phyloP scores from a whole-genome alignment of 495 filamentous ascomycete genomes.

The Podospora australis region DNA sequence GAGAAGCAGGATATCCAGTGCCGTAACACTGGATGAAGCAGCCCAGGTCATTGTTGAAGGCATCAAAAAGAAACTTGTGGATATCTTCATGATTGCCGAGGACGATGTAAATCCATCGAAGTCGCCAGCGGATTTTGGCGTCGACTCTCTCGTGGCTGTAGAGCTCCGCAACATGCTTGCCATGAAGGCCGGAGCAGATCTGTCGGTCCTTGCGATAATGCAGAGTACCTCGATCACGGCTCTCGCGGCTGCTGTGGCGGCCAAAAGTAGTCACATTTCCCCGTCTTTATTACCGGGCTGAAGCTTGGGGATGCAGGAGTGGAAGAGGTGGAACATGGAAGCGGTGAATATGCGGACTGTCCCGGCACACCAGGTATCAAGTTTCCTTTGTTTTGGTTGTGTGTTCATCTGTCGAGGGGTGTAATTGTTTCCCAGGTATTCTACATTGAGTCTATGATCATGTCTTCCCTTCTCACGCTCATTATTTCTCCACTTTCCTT shows the following conservation, averaged over 20 bases:
- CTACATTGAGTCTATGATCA: too few species aligned
- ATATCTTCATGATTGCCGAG: slow-evolving; percentile 30
- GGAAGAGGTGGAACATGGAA: background rate
- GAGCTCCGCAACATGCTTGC: slow-evolving; percentile 43
- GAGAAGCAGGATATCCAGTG: background rate
- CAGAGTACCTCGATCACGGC: slow-evolving; percentile 27
- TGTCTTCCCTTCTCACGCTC: background rate
- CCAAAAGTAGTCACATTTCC: slow-evolving; percentile 14
- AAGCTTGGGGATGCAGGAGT: background rate
- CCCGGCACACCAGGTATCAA: background rate
- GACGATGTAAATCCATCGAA: slow-evolving; percentile 26
- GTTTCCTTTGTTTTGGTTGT: background rate
- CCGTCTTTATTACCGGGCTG: background rate
- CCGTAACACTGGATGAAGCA: slow-evolving; percentile 12
- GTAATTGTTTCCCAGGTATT: too few species aligned
- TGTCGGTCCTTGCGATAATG: slow-evolving; percentile 41
- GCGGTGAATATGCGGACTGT: too few species aligned
- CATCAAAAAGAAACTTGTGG: slow-evolving; percentile 24
- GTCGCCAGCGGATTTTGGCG: slow-evolving; percentile 29
- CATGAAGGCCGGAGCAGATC: slow-evolving; percentile 24
- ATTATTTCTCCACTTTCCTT: background rate
- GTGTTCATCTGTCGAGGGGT: too few species aligned
- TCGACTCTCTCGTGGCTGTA: slow-evolving; percentile 44
- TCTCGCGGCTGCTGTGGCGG: slow-evolving; percentile 20
- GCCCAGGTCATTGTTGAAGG: background rate